These are phyloP conservation scores for Torrubiella hemipterigena DNA, from an alignment of 2,329 filamentous ascomycete species.

Conservation along the genomic window DNA sequence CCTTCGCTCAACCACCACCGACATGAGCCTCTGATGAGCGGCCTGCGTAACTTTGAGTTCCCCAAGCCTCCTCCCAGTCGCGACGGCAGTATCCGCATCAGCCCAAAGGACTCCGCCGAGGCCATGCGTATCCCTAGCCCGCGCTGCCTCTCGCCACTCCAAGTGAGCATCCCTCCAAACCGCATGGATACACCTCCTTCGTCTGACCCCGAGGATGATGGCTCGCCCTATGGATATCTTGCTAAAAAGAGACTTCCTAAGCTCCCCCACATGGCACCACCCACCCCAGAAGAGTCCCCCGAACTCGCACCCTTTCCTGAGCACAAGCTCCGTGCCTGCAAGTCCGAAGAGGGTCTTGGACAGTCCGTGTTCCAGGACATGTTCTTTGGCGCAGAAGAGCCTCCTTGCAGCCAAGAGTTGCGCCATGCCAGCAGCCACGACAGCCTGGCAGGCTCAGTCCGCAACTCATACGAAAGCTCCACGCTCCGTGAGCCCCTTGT, in stretches of 20 bases:
- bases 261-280: constrained; percentile 13
- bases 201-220: constrained; percentile 20
- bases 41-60: constrained; percentile 24
- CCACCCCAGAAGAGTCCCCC: constrained; percentile 22
- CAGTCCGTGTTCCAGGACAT: constrained; percentile 14
- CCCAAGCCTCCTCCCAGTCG: constrained; percentile 19
- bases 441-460: constrained; percentile 16
- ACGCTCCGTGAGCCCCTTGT: constrained; percentile 38
- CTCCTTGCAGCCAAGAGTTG: no score
- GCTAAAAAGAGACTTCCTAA: constrained; percentile 16
- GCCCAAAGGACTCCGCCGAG: constrained; percentile 11
- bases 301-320: constrained; percentile 18
- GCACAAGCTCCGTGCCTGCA: constrained; percentile 13
- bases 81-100: constrained; percentile 12
- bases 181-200: constrained; percentile 20
- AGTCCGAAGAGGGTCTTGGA: constrained; percentile 16
- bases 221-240: constrained; percentile 6
- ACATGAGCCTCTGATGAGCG: constrained; percentile 13
- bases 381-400: constrained; percentile 14
- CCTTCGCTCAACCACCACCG: constrained; percentile 14
- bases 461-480: constrained; percentile 16
- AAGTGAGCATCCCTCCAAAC: constrained; percentile 9
- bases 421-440: constrained; percentile 17
- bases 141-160: constrained; percentile 13
- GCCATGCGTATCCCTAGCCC: constrained; percentile 14